Evolutionary conservation across 257 asterid genomes (phyloP).

Genomic region (Gentiana macrophylla): DNA sequence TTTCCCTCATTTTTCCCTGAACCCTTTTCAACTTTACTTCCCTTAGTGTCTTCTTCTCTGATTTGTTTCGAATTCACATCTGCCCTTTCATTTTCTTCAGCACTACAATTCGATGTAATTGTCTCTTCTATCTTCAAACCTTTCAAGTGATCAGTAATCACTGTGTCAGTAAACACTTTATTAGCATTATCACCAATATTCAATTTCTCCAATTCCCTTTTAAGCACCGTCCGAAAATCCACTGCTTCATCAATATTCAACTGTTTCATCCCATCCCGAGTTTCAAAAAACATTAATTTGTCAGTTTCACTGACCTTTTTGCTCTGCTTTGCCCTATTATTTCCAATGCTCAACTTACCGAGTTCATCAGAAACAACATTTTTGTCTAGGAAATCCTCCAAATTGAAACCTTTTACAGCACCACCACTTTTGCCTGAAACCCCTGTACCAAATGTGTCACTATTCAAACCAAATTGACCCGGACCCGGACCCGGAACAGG

Average conservation of each 20-base stretch:
- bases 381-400: slow-evolving; percentile 30
- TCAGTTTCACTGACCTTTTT: slow-evolving; percentile 15
- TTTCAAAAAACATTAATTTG: slow-evolving; percentile 30
- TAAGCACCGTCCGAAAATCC: slow-evolving; percentile 26
- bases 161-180: slow-evolving; percentile 9
- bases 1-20: slow-evolving; percentile 11
- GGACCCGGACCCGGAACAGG: slow-evolving; percentile 9
- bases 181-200: slow-evolving; percentile 29
- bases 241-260: slow-evolving; percentile 33
- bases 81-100: slow-evolving; percentile 2
- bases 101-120: slow-evolving; percentile 8
- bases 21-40: slow-evolving; percentile 13
- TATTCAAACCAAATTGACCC: slow-evolving; percentile 17
- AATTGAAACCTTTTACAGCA: slow-evolving; percentile 14
- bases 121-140: slow-evolving; percentile 13
- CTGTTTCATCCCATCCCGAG: slow-evolving; percentile 52
- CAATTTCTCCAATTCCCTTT: slow-evolving; percentile 50
- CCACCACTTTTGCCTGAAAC: slow-evolving; percentile 14
- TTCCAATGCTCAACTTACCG: slow-evolving; percentile 33
- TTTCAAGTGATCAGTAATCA: slow-evolving; percentile 14
- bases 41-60: background rate
- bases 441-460: slow-evolving; percentile 15
- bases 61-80: background rate
- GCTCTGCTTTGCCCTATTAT: slow-evolving; percentile 13
- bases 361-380: slow-evolving; percentile 38